These are phyloP conservation scores for Fusarium nanum DNA, from an alignment of 2,329 filamentous ascomycete species.

Conservation along the genomic window DNA sequence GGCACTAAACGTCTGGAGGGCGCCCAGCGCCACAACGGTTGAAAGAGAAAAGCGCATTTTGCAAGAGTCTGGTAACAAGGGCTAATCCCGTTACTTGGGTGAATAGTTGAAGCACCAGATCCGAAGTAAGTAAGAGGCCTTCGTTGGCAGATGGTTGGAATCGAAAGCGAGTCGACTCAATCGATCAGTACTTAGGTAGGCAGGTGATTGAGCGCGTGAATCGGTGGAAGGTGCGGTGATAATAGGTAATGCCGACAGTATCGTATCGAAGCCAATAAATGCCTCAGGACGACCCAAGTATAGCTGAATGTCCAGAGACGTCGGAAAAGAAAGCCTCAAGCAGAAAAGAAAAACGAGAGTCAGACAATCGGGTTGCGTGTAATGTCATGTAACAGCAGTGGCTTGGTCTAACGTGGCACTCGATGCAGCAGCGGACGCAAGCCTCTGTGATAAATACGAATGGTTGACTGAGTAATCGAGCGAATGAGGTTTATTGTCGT, in stretches of 20 bases:
- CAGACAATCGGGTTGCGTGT: constrained; percentile 9
- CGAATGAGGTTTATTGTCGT: constrained; percentile 12
- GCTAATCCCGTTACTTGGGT: constrained; percentile 5
- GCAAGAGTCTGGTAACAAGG: constrained; percentile 9
- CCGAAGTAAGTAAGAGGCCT: neutral
- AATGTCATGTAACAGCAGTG: constrained; percentile 29
- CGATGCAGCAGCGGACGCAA: constrained; percentile 39
- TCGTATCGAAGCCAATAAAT: constrained; percentile 12
- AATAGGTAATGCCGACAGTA: neutral
- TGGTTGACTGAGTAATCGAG: neutral
- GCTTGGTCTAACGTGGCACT: constrained; percentile 38
- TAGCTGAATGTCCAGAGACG: neutral
- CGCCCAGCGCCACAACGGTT: constrained; percentile 47
- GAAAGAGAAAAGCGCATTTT: constrained; percentile 48
- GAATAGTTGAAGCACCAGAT: neutral
- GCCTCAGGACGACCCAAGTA: constrained; percentile 13
- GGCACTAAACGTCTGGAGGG: constrained; percentile 43
- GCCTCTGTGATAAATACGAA: constrained; percentile 40
- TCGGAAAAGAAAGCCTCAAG: constrained; percentile 27
- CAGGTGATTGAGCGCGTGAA: neutral
- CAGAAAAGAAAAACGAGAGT: constrained; percentile 24
- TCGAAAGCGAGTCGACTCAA: neutral
- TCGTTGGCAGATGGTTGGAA: neutral
- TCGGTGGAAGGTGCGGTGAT: constrained; percentile 1
- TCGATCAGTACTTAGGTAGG: neutral